A percentile compares a stretch with the other conserved stretches of the same genome.
Evolutionary conservation across 495 filamentous ascomycete species (phyloP).

Genomic region (Darksidea phi): DNA sequence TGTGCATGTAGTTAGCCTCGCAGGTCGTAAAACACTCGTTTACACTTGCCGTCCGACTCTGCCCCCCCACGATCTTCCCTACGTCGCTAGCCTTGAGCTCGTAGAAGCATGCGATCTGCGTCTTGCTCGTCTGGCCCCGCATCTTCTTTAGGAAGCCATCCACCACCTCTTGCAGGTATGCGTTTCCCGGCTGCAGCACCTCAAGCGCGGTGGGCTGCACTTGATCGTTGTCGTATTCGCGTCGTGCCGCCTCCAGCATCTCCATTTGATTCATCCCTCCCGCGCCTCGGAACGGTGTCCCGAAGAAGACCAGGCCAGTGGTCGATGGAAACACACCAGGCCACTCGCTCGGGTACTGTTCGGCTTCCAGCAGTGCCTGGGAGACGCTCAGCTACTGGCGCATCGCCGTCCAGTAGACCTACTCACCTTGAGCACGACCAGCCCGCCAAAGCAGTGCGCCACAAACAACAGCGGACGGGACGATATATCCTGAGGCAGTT

Average conservation of each 20-base stretch:
- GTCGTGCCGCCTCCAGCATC: conserved; percentile 23
- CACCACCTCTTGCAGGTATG: conserved; percentile 23
- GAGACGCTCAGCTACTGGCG: not conserved
- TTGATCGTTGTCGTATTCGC: conserved; percentile 10
- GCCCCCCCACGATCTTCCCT: conserved; percentile 15
- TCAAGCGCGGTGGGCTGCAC: conserved; percentile 22
- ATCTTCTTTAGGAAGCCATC: conserved; percentile 21
- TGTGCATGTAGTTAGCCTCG: conserved; percentile 9
- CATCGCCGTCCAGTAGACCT: not conserved
- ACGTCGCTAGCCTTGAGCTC: conserved; percentile 27
- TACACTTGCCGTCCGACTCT: conserved; percentile 11
- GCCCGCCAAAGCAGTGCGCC: not conserved
- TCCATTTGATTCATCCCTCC: conserved; percentile 22
- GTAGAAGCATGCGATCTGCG: conserved; percentile 20
- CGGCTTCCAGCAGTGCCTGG: conserved; percentile 24
- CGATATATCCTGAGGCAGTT: too few species aligned
- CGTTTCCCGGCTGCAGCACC: conserved; percentile 23
- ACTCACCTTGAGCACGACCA: conserved; percentile 7
- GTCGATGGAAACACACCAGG: conserved; percentile 14
- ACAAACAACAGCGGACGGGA: too few species aligned
- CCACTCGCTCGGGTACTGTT: conserved; percentile 11
- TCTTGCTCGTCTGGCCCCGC: conserved; percentile 16
- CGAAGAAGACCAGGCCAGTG: conserved; percentile 21
- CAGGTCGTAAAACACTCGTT: not conserved
- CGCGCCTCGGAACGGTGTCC: conserved; percentile 23